Evolutionary conservation across 2,329 filamentous ascomycete genomes (phyloP).

Genomic region (Alternaria angustiovoidea): DNA sequence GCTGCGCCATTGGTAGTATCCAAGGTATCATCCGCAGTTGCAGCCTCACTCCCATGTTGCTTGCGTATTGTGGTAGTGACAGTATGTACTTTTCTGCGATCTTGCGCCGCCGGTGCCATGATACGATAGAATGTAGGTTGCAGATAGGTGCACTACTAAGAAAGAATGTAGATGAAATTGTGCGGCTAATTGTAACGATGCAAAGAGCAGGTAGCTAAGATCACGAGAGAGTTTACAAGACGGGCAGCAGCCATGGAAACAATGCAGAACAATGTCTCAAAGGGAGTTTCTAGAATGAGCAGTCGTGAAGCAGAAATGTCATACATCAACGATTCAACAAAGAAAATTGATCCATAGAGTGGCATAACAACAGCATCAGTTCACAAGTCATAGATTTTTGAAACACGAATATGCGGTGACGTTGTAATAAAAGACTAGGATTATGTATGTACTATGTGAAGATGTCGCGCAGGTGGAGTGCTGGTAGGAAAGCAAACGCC

Average conservation of each 20-base stretch:
- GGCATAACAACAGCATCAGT: background rate
- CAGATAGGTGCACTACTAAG: background rate
- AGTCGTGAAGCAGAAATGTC: conserved; percentile 1
- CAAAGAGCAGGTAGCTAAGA: background rate
- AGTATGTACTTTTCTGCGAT: background rate
- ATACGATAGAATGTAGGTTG: background rate
- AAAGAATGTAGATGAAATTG: background rate
- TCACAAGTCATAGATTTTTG: background rate
- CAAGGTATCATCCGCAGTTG: background rate
- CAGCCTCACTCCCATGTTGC: background rate
- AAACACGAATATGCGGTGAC: background rate
- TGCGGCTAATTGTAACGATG: background rate
- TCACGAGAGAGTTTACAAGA: background rate
- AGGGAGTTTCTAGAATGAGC: background rate
- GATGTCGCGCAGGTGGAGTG: background rate
- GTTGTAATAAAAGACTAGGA: background rate
- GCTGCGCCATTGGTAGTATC: background rate
- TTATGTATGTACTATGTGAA: conserved; percentile 6
- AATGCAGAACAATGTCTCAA: conserved; percentile 4
- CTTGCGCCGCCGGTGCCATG: background rate
- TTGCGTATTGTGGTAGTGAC: background rate
- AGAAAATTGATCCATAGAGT: background rate
- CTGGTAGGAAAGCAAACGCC: conserved; percentile 20
- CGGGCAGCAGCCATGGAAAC: background rate
- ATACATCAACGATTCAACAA: conserved; percentile 2